Evolutionary conservation across 805 yeast species (phyloP).

Genomic region (Sugiyamaella smithiae): DNA sequence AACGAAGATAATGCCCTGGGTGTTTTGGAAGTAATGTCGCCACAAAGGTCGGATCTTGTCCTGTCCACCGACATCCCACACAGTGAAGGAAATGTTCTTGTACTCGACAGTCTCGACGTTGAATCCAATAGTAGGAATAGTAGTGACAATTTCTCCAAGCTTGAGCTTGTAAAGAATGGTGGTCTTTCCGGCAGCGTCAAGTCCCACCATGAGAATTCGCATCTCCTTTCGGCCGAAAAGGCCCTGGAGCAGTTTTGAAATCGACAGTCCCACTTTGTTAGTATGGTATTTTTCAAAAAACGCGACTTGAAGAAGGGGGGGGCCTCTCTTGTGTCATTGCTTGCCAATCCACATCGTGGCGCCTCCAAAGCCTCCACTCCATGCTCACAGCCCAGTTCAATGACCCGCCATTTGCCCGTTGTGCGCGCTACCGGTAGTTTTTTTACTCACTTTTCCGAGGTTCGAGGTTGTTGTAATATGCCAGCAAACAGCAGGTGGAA

Average conservation of each 20-base stretch:
- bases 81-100: slow-evolving; percentile 94
- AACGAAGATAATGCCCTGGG: slow-evolving; percentile 97
- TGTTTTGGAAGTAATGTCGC: slow-evolving; percentile 98
- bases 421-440: too few relatives aligned
- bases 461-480: slow-evolving; percentile 4
- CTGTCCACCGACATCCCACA: slow-evolving; percentile 99
- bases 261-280: slow-evolving; percentile 80
- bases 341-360: slow-evolving; percentile 1
- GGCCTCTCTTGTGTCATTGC: too few relatives aligned
- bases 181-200: slow-evolving; percentile 98
- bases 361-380: neutral
- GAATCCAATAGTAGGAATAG: slow-evolving; percentile 96
- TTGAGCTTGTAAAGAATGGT: slow-evolving; percentile 92
- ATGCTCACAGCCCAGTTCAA: too few relatives aligned
- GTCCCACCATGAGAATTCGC: slow-evolving; percentile 98
- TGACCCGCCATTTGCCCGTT: too few relatives aligned
- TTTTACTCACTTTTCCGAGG: slow-evolving; percentile 4
- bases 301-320: slow-evolving; percentile 1
- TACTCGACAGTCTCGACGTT: slow-evolving; percentile 97
- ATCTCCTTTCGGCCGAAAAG: slow-evolving; percentile 96
- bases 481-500: slow-evolving; percentile 7
- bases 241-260: slow-evolving; percentile 91
- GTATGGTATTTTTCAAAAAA: neutral
- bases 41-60: slow-evolving; percentile 97
- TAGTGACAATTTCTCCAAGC: slow-evolving; percentile 93